Evolutionary conservation across 1,284 basidiomycete genomes (phyloP), one percentile per base, ranked within the genome.

Genomic region (Ustilago cynodontis): DNA sequence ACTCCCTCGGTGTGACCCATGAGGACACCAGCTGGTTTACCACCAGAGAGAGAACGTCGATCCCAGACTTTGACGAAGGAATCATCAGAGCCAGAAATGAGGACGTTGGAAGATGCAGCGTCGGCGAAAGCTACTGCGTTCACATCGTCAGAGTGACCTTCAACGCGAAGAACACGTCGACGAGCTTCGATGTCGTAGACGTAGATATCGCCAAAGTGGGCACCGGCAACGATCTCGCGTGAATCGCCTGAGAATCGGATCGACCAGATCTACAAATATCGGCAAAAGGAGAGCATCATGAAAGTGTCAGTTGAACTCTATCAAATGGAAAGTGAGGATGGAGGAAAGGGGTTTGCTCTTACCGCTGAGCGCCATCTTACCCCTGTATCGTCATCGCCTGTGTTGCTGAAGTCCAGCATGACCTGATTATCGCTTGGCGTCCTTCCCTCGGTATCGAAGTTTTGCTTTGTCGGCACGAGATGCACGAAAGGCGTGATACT

Each of bases 121-220:
- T 98, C 95, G 2, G 95, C 95, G 91, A 95, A 98, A 80, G 93
- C 94, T 72, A 95, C 96, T 2, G 71, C 95, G 80, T 99, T 99
- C 47, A 98, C 93, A 85, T 99, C 97, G 81, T 94, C 92, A 0
- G 87, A 85, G 84, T 99, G 96, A 0, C 94, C 96, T 16, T 87
- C 82, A 18, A 99, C 94, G 76, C 91, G 92, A 20, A 98, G 91
- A 0, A 93, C 92, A 54, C 93, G 90, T 67, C 89, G 88, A 74
- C 94, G 89, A 3, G 92, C 91, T 71, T 94, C 87, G 54, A 99
- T 89, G 86, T 99, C 96, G 85, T 69, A 85, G 91, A 93, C 93
- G 83, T 93, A 93, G 41, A 95, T 91, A 65, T 91, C 90, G 6
- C 92, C 91, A 59, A 89, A 90, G 24, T 83, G 80, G 6, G 81